Conservation (phyloP, 352 stramenopile species). For the Globisporangium irregulare region DNA sequence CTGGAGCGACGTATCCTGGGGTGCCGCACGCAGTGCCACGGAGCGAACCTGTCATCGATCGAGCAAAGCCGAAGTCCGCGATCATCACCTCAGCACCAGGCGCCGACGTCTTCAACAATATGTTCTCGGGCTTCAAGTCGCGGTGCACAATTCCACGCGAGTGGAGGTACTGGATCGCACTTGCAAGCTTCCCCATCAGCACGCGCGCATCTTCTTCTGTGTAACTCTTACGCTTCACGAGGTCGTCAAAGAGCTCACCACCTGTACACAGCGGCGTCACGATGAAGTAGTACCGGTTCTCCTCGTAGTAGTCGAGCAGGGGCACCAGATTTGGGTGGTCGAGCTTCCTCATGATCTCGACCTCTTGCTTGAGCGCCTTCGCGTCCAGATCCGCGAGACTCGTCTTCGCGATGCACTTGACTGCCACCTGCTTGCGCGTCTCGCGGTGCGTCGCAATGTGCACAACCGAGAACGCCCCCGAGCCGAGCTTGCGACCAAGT, state of each 20-base stretch:
- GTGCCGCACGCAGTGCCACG: constrained; percentile 78
- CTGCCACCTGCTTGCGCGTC: constrained; percentile 70
- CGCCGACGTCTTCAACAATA: constrained; percentile 77
- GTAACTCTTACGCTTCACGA: constrained; percentile 94
- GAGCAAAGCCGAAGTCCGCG: constrained; percentile 89
- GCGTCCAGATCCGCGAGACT: constrained; percentile 49
- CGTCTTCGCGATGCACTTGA: constrained; percentile 76
- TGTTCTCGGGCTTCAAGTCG: constrained; percentile 90
- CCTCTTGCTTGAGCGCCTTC: constrained; percentile 63
- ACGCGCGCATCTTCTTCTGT: constrained; percentile 93
- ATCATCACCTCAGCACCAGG: constrained; percentile 79
- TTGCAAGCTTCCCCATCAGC: constrained; percentile 88
- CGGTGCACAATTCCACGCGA: constrained; percentile 90
- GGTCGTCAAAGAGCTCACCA: constrained; percentile 95
- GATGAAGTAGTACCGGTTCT: constrained; percentile 74
- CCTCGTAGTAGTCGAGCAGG: constrained; percentile 73
- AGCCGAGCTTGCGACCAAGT: constrained; percentile 82
- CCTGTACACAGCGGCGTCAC: constrained; percentile 76
- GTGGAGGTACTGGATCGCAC: constrained; percentile 93
- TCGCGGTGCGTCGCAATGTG: constrained; percentile 75
- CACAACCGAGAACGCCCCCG: constrained; percentile 87
- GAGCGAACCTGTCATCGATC: constrained; percentile 49
- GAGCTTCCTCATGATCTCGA: constrained; percentile 67
- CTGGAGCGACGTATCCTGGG: constrained; percentile 91
- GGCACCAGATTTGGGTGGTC: constrained; percentile 75